Evolutionary conservation across 768 basidiomycete species (phyloP).

Genomic region (Boletus rufocinnamomeus): DNA sequence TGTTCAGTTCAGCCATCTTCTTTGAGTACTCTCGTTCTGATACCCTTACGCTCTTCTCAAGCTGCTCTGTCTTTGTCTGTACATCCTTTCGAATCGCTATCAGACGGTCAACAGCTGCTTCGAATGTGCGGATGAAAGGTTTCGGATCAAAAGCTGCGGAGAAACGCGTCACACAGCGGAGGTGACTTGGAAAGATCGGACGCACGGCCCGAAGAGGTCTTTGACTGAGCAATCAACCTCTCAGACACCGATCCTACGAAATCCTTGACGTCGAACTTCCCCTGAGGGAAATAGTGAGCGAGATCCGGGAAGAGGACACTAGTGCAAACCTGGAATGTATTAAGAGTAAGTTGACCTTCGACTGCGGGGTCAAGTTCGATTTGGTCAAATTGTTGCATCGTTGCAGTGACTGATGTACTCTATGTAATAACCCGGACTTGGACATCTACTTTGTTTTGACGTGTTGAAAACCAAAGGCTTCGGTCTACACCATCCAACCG

Average conservation of each 20-base stretch:
- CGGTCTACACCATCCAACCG: neutral
- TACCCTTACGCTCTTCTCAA: slow-evolving; percentile 87
- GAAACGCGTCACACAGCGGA: slow-evolving; percentile 10
- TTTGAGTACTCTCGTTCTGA: slow-evolving; percentile 94
- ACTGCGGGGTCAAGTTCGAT: slow-evolving; percentile 52
- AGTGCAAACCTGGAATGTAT: slow-evolving; percentile 53
- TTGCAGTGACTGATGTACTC: neutral
- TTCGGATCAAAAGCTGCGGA: slow-evolving; percentile 86
- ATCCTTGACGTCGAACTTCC: slow-evolving; percentile 90
- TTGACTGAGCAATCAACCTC: slow-evolving; percentile 84
- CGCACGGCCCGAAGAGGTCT: slow-evolving; percentile 78
- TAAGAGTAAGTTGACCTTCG: slow-evolving; percentile 53
- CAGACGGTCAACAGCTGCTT: slow-evolving; percentile 85
- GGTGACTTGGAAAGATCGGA: slow-evolving; percentile 32
- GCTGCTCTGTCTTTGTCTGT: slow-evolving; percentile 84
- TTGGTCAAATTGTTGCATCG: slow-evolving; percentile 28
- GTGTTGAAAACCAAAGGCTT: slow-evolving; percentile 33
- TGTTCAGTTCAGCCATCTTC: slow-evolving; percentile 90
- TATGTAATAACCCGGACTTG: neutral
- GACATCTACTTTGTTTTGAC: slow-evolving; percentile 28
- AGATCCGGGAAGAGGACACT: neutral
- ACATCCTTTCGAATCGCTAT: slow-evolving; percentile 88
- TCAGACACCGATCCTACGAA: slow-evolving; percentile 86
- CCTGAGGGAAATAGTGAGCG: slow-evolving; percentile 43
- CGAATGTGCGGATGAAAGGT: slow-evolving; percentile 91